Base-by-base conservation (phyloP, 805 yeast genomes). In the Isabelozyma rhagii region DNA sequence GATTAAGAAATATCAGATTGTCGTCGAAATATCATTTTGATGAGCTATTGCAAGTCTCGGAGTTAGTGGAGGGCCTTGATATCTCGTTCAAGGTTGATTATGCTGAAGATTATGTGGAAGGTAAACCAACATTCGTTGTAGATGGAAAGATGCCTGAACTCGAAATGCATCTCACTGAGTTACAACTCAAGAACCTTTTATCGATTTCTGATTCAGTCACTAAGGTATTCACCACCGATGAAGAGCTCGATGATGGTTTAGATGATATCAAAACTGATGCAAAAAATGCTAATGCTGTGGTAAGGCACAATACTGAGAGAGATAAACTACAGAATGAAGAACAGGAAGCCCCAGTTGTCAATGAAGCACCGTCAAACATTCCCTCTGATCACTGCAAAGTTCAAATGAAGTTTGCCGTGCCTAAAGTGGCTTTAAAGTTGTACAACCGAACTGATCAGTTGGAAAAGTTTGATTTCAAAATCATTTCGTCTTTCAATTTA, bases 1-100 rank as follows among this genome's bases (percentile, higher is more conserved):
- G 97, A 0, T 70, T 94, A 17, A 73, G 90, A 42, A 83, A 89
- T 45, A 84, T 91, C 3, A 80, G 78, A 49, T 68, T 93, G n/a
- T 68, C 80, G 0, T 87, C 97, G 0, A 65, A 66, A 3, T 81
- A 91, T 56, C 69, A 80, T 48, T 69, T 82, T 48, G 74, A 69
- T 2, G 74, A 62, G 2, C 56, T 67, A 2, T 61, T 67, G 13
- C 96, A 88, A 57, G 57, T 68, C 1, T 69, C 87, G 29, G 84
- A 86, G 49, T 81, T 93, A 43, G 78, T 89, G 39, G 83, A 85
- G 21, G 78, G 80, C 43, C 71, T 89, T 51, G 89, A 87, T 58
- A 62, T 90, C 43, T 62, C 69, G 0, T 83, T 90, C 55, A 70
- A 80, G 41, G 75, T 89, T 21, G 80, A 84, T 41, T 80, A 82